Base-by-base conservation (phyloP, 2,329 filamentous ascomycete genomes). In the Berkeleyomyces rouxiae region DNA sequence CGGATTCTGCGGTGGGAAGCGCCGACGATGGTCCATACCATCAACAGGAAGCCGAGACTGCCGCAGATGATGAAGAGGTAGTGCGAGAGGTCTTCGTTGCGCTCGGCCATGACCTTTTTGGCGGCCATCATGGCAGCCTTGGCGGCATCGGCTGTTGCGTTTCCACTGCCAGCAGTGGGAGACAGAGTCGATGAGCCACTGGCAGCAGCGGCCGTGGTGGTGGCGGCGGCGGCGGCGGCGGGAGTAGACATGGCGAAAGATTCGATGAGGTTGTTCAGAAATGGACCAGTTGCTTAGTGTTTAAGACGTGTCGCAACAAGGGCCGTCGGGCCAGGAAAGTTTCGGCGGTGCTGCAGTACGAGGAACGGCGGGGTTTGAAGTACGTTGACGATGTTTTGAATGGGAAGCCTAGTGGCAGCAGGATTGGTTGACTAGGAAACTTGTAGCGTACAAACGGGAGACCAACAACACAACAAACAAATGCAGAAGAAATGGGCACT, bases 1-100 rank as follows among this genome's bases (percentile, higher is more conserved):
- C 90, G 83, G 44, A 91, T 76, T 70, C 93, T 86, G 67, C 80
- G 82, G 64, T 82, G 76, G 63, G 87, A 74, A 62, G 80, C 78
- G 59, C 83, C 78, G 62, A 77, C 73, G 66, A 85, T 72, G 65
- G 86, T 83, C 81, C 88, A 92, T 66, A 84, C 68, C 66, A 88
- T 77, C 68, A 91, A 77, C 59, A 79, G 77, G 43, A 72, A 78
- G 10, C 85, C 79, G 60, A 90, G 76, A 59, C 79, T 79, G 61
- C 82, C 82, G 71, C 87, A 83, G 37, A 86, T 77, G 67, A 84
- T 74, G 66, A 86, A 75, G 51, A 85, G 77, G 70, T 85, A 85
- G 63, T 80, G 75, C 44, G 79, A 78, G 47, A 88, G 76, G 51
- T 78, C 74, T 67, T 79, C 73, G 67, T 86, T 82, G 64, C 76